A percentile compares a stretch with the other conserved stretches of the same genome.
Evolutionary conservation across 2,329 filamentous ascomycete species (phyloP).

Genomic region (Sporothrix protearum): DNA sequence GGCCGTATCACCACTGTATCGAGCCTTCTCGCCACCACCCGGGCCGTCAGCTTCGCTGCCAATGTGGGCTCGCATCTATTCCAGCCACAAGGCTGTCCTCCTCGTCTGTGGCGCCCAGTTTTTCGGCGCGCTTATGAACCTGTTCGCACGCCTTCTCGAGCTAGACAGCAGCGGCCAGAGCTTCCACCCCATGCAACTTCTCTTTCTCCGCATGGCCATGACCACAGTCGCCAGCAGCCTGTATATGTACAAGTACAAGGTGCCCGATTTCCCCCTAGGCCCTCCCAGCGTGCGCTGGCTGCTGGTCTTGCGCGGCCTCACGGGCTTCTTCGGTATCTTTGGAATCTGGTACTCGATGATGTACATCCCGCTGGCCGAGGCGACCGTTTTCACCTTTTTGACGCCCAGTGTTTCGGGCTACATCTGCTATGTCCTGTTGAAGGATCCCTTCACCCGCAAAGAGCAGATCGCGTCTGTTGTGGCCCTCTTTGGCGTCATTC

Average conservation of each 20-base stretch:
- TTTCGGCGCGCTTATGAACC: constrained; percentile 83
- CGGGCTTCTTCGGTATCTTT: constrained; percentile 64
- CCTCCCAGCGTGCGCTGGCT: constrained; percentile 62
- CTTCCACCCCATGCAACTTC: constrained; percentile 79
- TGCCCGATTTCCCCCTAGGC: constrained; percentile 69
- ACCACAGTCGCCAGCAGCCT: constrained; percentile 62
- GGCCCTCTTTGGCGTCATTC: constrained; percentile 72
- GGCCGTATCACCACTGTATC: constrained; percentile 31
- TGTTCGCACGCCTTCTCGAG: constrained; percentile 72
- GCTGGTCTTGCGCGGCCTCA: constrained; percentile 45
- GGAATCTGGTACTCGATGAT: constrained; percentile 65
- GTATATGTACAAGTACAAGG: constrained; percentile 70
- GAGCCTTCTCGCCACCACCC: constrained; percentile 20
- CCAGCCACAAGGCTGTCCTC: constrained; percentile 66
- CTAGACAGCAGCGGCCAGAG: constrained; percentile 60
- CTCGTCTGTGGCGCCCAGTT: constrained; percentile 72
- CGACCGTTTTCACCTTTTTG: constrained; percentile 85
- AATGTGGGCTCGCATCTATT: constrained; percentile 48
- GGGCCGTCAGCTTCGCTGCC: constrained; percentile 25
- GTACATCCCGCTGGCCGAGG: constrained; percentile 81
- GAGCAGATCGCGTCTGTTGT: constrained; percentile 74
- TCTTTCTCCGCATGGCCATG: constrained; percentile 75
- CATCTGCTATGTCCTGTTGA: constrained; percentile 68
- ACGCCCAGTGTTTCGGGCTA: constrained; percentile 75
- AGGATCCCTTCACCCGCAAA: constrained; percentile 72